These are phyloP conservation scores for Trichophyton rubrum DNA, from an alignment of 2,329 filamentous ascomycete genomes.

Conservation along the genomic window DNA sequence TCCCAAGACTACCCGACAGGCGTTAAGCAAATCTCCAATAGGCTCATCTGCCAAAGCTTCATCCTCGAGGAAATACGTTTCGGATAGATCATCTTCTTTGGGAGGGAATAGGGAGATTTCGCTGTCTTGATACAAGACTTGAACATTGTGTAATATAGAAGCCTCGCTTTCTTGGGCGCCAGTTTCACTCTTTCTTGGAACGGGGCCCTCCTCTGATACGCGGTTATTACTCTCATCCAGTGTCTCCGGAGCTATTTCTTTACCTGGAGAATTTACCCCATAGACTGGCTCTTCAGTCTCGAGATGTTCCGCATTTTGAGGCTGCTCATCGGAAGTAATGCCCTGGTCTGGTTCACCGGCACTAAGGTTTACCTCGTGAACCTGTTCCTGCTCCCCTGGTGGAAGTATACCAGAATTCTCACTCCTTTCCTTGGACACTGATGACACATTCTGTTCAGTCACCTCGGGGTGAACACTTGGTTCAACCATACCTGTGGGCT, in stretches of 20 bases:
- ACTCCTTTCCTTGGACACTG: neutral
- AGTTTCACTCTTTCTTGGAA: neutral
- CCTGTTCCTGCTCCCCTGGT: neutral
- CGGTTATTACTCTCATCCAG: neutral
- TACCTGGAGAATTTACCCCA: neutral
- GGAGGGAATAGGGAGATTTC: constrained; percentile 50
- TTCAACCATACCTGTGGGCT: neutral
- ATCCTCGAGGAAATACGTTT: constrained; percentile 46
- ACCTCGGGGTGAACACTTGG: neutral
- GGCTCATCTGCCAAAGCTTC: constrained; percentile 41
- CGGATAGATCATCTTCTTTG: constrained; percentile 39
- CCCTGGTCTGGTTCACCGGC: neutral
- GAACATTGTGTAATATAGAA: constrained; percentile 29
- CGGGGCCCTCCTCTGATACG: neutral
- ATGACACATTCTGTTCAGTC: neutral
- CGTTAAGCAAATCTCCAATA: constrained; percentile 44
- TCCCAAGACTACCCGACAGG: constrained; percentile 43
- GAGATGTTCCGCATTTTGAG: neutral
- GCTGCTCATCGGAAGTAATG: neutral
- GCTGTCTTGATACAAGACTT: constrained; percentile 43
- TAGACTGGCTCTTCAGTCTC: neutral
- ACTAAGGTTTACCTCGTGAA: neutral
- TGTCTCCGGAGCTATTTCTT: neutral
- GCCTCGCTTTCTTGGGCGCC: neutral
- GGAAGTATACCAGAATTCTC: neutral